Evolutionary conservation across 129 eudicot genomes (phyloP), one percentile per base, ranked within the genome.

Genomic region (Chrysanthemum makinoi): DNA sequence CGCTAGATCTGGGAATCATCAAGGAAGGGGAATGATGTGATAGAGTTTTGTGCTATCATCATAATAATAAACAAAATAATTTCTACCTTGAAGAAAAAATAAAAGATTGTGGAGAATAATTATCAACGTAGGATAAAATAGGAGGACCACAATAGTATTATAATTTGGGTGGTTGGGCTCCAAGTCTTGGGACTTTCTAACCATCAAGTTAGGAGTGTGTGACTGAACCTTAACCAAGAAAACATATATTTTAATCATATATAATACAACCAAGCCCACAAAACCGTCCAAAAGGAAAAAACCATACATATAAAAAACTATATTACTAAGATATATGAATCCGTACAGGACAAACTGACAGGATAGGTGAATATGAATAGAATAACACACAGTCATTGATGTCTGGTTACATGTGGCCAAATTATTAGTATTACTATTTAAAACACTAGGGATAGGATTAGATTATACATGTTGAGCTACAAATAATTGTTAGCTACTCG

Each of bases 161-260:
- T 77, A 77, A 77, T 55, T 77, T 77, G 72, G 81, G 81, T 77
- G 77, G 81, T 77, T 77, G 81, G 81, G 72, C 77, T 77, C 77
- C 57, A 63, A 77, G 77, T 77, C 77, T 77, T 64, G 67, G 77
- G 77, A 63, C 77, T 77, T 71, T 77, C 61, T 77, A 77, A 77
- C 81, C 77, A 77, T 77, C 81, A 77, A 70, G 81, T 77, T 77
- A 71, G 67, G 68, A 77, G 44, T 57, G 16, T 70, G 81, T 77
- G 77, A 77, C 72, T 77, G 65, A 71, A 77, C 65, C 77, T 64
- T 65, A 65, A 60, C 72, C 66, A 70, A 64, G 77, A 71, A 77
- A 50, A n/a, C n/a, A 11, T 35, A 18, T 35, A 15, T 10, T 54
- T 10, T 15, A 62, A 11, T 39, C 2, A 28, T 20, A 65, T 17